These are phyloP conservation scores for Podaxis sp. DNA, from an alignment of 768 basidiomycete genomes.

Conservation along the genomic window DNA sequence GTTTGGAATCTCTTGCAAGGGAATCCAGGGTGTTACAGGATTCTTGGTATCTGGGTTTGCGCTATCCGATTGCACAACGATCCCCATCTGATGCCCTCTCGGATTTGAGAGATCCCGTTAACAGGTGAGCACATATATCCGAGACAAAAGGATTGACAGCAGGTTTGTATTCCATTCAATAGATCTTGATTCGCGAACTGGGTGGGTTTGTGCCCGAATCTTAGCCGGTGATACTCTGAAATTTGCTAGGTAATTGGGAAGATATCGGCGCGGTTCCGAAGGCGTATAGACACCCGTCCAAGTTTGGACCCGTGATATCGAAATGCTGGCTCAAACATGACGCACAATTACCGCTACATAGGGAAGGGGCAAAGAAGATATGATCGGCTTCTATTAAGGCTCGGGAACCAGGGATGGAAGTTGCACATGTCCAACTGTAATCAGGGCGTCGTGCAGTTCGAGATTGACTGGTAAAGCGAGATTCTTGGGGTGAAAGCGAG, in stretches of 20 bases:
- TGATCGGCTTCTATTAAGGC: constrained; percentile 1
- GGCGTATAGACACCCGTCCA: not conserved
- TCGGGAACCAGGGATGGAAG: constrained; percentile 2
- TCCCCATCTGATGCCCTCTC: not conserved
- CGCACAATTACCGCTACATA: not conserved
- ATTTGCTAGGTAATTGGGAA: not conserved
- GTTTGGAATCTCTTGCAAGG: not conserved
- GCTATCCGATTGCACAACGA: constrained; percentile 1
- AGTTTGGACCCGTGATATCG: not conserved
- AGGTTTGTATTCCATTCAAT: not conserved
- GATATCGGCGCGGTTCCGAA: constrained; percentile 7
- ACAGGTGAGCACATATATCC: not conserved
- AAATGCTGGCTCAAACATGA: constrained; percentile 1
- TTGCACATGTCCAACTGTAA: not conserved
- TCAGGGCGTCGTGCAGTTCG: not conserved
- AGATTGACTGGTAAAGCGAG: not conserved
- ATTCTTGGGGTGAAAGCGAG: not conserved
- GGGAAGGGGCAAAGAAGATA: constrained; percentile 6
- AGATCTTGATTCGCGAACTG: constrained; percentile 1
- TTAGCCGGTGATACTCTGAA: not conserved
- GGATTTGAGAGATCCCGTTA: not conserved
- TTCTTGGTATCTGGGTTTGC: not conserved
- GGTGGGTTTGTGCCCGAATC: not conserved
- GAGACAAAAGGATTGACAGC: not conserved
- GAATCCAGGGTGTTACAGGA: not conserved